Conservation (phyloP, 352 stramenopile species). For the Globisporangium spiculum region DNA sequence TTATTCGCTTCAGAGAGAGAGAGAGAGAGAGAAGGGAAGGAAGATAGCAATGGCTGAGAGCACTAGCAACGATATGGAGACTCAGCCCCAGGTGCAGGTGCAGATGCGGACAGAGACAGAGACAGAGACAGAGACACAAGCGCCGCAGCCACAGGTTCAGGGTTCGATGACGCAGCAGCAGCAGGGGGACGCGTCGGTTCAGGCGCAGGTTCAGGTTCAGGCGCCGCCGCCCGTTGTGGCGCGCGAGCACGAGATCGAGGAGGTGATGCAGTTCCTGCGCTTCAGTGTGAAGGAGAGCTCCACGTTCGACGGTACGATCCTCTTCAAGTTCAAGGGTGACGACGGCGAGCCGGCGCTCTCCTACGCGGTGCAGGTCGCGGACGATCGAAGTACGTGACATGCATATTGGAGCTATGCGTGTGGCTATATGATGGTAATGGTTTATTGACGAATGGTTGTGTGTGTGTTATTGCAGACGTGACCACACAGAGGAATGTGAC, state of each 20-base stretch:
- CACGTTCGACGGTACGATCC: slow-evolving; percentile 73
- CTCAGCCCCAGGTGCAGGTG: background rate
- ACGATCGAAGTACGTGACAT: slow-evolving; percentile 30
- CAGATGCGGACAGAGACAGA: background rate
- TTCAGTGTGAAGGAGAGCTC: slow-evolving; percentile 78
- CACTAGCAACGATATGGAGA: background rate
- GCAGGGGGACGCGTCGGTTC: background rate
- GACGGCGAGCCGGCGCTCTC: slow-evolving; percentile 41
- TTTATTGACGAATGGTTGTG: slow-evolving; percentile 2
- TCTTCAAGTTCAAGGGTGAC: slow-evolving; percentile 78
- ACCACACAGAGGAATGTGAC: slow-evolving; percentile 55
- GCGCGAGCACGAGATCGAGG: slow-evolving; percentile 76
- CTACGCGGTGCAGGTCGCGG: slow-evolving; percentile 66
- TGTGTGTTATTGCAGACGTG: slow-evolving; percentile 30
- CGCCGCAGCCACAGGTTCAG: background rate
- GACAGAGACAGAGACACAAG: background rate
- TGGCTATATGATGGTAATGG: slow-evolving; percentile 1
- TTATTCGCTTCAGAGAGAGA: background rate
- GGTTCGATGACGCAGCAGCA: too few species aligned
- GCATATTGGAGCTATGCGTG: background rate
- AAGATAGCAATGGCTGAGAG: background rate
- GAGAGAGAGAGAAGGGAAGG: background rate
- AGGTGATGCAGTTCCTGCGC: slow-evolving; percentile 85
- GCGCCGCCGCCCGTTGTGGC: slow-evolving; percentile 1
- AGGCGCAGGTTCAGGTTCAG: background rate